Evolutionary conservation across 441 rosid species (phyloP), one percentile per base, ranked within the genome.

Genomic region (Capsella rubella): DNA sequence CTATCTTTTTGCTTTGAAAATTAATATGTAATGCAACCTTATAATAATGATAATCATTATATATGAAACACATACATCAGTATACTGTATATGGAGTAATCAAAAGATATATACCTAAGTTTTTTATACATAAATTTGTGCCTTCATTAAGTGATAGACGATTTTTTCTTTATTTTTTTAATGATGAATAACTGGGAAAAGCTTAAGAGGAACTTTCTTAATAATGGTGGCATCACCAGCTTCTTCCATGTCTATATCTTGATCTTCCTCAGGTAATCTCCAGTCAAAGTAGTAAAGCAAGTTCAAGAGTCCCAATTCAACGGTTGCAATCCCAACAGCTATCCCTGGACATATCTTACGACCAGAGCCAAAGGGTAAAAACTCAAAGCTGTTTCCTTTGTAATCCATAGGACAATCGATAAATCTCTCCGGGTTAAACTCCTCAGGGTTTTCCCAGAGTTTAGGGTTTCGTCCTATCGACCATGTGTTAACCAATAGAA

Each of bases 301-400:
- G 7, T 53, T 53, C 35, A 53, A 12, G 16, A 53, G 10, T 28
- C 1, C 67, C 43, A 77, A 28, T 29, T 77, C 79, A 21, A 77
- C 12, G 8, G 16, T 65, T 1, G 47, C 62, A 59, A 45, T 18
- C 0, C 56, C 81, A 11, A 55, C 49, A 6, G 56, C 45, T 25
- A 77, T 67, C 2, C 80, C 80, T 6, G 75, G 78, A 64, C 83
- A 79, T 18, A 71, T 67, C 67, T 80, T 79, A 15, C 83, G 45
- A 13, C 83, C 86, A 31, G 74, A 39, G 6, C 80, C 82, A 80
- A 82, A 78, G 8, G 84, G 79, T 28, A 77, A 46, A 43, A 54
- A 39, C 61, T 77, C 74, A 49, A 81, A 78, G 57, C 52, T 5
- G 0, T 29, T 59, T 37, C 84, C 79, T 42, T 46, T 78, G n/a